A percentile compares a stretch with the other conserved stretches of the same genome.
Evolutionary conservation across 2,329 filamentous ascomycete genomes (phyloP).

Genomic region (Alternaria alternata): DNA sequence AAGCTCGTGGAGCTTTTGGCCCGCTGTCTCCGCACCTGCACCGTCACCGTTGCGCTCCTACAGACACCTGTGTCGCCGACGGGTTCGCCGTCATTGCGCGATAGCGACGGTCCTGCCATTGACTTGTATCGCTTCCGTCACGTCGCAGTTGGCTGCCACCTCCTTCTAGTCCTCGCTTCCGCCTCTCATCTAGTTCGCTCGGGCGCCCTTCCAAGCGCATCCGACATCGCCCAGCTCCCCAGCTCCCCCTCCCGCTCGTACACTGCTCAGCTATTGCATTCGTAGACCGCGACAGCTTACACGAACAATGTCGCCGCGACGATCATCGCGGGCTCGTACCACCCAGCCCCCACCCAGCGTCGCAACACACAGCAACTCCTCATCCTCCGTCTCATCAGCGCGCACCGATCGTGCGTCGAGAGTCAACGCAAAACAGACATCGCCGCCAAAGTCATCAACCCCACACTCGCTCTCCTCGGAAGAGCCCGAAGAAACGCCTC

Average conservation of each 20-base stretch:
- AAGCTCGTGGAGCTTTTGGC: constrained; percentile 50
- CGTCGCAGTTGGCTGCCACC: constrained; percentile 16
- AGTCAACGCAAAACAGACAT: constrained; percentile 74
- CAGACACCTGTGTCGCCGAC: constrained; percentile 26
- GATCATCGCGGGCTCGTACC: constrained; percentile 88
- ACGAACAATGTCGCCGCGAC: constrained; percentile 72
- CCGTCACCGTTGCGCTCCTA: constrained; percentile 38
- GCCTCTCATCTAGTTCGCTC: constrained; percentile 22
- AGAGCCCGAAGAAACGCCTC: constrained; percentile 66
- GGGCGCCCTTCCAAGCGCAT: constrained; percentile 21
- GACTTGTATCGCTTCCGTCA: constrained; percentile 15
- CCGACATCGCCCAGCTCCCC: constrained; percentile 16
- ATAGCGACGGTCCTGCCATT: constrained; percentile 15
- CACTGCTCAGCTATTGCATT: background rate
- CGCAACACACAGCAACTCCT: constrained; percentile 76
- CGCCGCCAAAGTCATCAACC: constrained; percentile 77
- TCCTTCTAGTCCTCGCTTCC: constrained; percentile 19
- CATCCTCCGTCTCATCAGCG: constrained; percentile 74
- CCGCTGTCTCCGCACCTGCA: constrained; percentile 47
- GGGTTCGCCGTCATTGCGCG: constrained; percentile 20
- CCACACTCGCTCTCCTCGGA: constrained; percentile 76
- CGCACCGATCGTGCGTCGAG: constrained; percentile 78
- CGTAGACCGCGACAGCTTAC: constrained; percentile 10
- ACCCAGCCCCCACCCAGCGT: constrained; percentile 72
- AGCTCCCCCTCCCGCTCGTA: constrained; percentile 2